Evolutionary conservation across 257 asterid genomes (phyloP).

Genomic region (Mitragyna speciosa): DNA sequence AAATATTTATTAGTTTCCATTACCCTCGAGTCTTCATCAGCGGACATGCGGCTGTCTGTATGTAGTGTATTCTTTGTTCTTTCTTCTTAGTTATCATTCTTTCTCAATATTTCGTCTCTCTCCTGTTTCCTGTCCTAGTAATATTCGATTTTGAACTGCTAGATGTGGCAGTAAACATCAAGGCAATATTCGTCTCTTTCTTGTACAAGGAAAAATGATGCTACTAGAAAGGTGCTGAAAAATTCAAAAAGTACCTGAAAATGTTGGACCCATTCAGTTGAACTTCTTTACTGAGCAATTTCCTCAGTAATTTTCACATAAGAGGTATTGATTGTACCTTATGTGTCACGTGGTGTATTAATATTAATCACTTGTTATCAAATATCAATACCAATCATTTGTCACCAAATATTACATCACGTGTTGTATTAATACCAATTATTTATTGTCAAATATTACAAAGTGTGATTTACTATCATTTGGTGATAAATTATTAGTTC

Average conservation of each 20-base stretch:
- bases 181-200: not conserved
- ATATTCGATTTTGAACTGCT: not conserved
- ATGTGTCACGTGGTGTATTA: too few species aligned
- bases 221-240: not conserved
- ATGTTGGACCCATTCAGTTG: not conserved
- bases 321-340: too few species aligned
- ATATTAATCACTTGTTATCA: too few species aligned
- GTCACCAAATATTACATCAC: too few species aligned
- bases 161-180: not conserved
- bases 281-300: not conserved
- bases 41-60: not conserved
- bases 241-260: not conserved
- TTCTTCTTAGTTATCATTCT: not conserved
- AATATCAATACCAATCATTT: too few species aligned
- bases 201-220: not conserved
- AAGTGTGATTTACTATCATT: too few species aligned
- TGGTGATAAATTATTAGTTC: too few species aligned
- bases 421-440: too few species aligned
- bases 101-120: not conserved
- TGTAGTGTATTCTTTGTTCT: not conserved
- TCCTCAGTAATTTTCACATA: not conserved
- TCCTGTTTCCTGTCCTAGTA: not conserved
- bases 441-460: too few species aligned
- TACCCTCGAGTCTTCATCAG: not conserved
- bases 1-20: not conserved